Base-by-base conservation (phyloP, 345 rosid species). In the Boechera divaricarpa region DNA sequence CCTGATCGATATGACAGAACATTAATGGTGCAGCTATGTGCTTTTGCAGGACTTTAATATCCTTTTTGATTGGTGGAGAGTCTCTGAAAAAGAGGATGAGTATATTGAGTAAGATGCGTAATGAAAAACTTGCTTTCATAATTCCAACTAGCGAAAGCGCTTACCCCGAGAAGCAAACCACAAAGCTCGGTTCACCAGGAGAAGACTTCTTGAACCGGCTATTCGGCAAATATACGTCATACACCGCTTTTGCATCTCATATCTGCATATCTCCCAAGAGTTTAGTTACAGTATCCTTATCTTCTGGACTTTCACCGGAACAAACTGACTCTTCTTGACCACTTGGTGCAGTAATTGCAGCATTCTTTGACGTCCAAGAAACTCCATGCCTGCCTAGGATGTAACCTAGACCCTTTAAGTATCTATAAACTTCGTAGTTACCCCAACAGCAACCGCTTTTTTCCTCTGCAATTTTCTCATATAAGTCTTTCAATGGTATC, bases 141-240 rank as follows among this genome's bases (percentile, higher is more conserved):
- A 1, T 36, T 54, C 0, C 24, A 75, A 48, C 52, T 24, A 31
- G 64, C 7, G 7, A n/a, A n/a, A n/a, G n/a, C n/a, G 12, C 33
- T 24, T 84, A 91, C 98, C 93, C n/a, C n/a, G n/a, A 81, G 69
- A 87, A 67, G 83, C 81, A 86, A 59, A 91, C 84, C 21, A 84
- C 38, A 54, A 82, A 91, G 78, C 77, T 84, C 4, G 97, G 95
- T 77, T 88, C 87, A 65, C 93, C 95, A 5, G 97, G 98, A 67
- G 85, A 81, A 60, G 97, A 85, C 85, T 94, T 94, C 78, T 86
- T 90, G 80, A 90, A 94, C 73, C 85, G 85, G 79, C 96, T 86
- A 41, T 94, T 89, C 24, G 97, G 98, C 70, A 85, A 88, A 84
- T 85, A 90, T 73, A 91, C 87, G 45, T 90, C 90, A 64, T 89